Evolutionary conservation across 306 rosid genomes (phyloP).

Genomic region (Prinsepia uniflora): DNA sequence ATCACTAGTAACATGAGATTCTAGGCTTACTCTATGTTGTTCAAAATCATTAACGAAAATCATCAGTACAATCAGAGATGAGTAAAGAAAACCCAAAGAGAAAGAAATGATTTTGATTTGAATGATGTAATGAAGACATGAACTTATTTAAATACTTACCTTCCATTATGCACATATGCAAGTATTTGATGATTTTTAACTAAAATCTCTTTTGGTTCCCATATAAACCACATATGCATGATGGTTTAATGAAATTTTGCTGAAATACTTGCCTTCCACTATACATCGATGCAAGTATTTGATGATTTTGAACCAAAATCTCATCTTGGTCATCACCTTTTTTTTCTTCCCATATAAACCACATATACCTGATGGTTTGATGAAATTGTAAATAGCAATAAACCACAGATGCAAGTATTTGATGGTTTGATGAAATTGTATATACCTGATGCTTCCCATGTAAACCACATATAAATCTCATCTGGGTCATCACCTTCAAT

Average conservation of each 20-base stretch:
- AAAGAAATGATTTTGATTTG: constrained; percentile 6
- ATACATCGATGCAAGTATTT: too few species aligned
- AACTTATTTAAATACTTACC: constrained; percentile 32
- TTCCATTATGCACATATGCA: constrained; percentile 57
- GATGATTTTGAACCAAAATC: too few species aligned
- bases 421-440: too few species aligned
- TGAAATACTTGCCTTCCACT: too few species aligned
- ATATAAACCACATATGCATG: too few species aligned
- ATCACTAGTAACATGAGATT: constrained; percentile 55
- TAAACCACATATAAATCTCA: too few species aligned
- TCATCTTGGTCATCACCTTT: constrained; percentile 49
- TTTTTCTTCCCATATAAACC: constrained; percentile 76
- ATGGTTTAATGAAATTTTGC: too few species aligned
- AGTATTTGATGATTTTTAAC: constrained; percentile 57
- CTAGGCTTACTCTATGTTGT: constrained; percentile 62
- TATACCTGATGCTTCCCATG: too few species aligned
- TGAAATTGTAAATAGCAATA: too few species aligned
- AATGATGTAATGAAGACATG: not conserved
- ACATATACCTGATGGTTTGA: constrained; percentile 87
- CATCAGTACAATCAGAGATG: constrained; percentile 2
- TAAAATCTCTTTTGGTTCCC: too few species aligned
- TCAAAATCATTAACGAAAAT: constrained; percentile 4
- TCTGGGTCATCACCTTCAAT: too few species aligned
- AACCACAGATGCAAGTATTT: too few species aligned
- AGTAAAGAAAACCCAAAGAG: not conserved